A percentile compares a stretch with the other conserved stretches of the same genome.
These are phyloP conservation scores for Taxawa tesnikishii DNA, from an alignment of 2,329 filamentous ascomycete genomes.

Conservation along the genomic window DNA sequence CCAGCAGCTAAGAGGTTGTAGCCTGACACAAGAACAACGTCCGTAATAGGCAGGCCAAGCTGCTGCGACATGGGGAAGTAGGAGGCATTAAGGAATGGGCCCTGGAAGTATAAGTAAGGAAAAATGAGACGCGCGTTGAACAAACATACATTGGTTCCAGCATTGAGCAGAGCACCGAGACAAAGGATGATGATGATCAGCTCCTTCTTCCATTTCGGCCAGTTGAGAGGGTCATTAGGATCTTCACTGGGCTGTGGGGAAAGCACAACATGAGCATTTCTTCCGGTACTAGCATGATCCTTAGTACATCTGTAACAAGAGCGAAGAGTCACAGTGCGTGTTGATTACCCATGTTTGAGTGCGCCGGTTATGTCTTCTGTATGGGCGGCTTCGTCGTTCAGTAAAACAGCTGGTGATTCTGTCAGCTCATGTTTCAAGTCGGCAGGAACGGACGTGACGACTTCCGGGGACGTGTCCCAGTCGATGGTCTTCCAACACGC, in stretches of 20 bases:
- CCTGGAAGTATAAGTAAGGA: conserved; percentile 1
- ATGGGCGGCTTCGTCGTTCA: conserved; percentile 9
- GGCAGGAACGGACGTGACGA: background rate
- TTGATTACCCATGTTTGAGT: conserved; percentile 10
- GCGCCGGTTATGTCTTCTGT: conserved; percentile 3
- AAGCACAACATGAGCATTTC: conserved; percentile 10
- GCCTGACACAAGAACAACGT: conserved; percentile 9
- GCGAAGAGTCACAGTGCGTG: no score
- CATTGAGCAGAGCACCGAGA: conserved; percentile 18
- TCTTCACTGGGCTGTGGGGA: conserved; percentile 15
- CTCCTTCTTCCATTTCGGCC: conserved; percentile 25
- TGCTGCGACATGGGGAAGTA: conserved; percentile 8
- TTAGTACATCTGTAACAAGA: no score
- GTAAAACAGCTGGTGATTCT: conserved; percentile 7
- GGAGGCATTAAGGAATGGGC: conserved; percentile 22
- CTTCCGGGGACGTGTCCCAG: background rate
- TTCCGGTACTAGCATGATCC: no score
- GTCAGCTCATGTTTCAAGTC: conserved; percentile 4
- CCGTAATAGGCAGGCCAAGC: conserved; percentile 4
- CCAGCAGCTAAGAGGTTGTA: conserved; percentile 11
- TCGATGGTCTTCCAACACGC: conserved; percentile 4
- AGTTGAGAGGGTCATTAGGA: conserved; percentile 19
- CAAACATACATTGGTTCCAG: conserved; percentile 19
- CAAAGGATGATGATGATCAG: conserved; percentile 11
- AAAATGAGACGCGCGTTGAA: background rate